Conservation (phyloP, 2,329 filamentous ascomycete species). For the Chaetoscypha palmicola region DNA sequence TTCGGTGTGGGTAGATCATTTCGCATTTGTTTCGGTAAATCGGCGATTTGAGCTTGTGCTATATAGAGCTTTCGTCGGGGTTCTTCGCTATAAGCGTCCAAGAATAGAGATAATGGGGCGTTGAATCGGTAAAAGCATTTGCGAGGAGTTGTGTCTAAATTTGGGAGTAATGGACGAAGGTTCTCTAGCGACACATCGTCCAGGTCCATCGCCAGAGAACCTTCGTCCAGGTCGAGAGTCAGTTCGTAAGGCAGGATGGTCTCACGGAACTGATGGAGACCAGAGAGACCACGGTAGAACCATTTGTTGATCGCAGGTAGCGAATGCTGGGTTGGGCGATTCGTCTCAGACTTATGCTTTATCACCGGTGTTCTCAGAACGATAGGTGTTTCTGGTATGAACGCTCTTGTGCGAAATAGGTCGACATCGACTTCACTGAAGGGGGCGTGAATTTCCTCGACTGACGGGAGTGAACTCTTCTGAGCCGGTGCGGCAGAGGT, state of each 20-base stretch:
- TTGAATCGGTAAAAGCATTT: conserved; percentile 40
- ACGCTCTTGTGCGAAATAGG: conserved; percentile 46
- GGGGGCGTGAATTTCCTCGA: too few species aligned
- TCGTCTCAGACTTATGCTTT: too few species aligned
- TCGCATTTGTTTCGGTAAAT: conserved; percentile 57
- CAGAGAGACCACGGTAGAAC: conserved; percentile 41
- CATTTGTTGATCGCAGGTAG: conserved; percentile 52
- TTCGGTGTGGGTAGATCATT: conserved; percentile 62
- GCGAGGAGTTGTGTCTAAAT: conserved; percentile 6
- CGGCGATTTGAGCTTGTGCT: conserved; percentile 67
- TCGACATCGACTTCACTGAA: conserved; percentile 35
- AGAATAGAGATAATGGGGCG: conserved; percentile 32
- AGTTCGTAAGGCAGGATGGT: conserved; percentile 54
- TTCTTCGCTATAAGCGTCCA: conserved; percentile 11
- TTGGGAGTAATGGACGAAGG: neutral
- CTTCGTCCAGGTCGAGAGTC: conserved; percentile 23
- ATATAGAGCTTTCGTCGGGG: conserved; percentile 58
- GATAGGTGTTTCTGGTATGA: conserved; percentile 44
- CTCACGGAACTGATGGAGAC: conserved; percentile 34
- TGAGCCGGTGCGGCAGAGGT: too few species aligned
- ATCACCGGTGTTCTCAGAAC: conserved; percentile 39
- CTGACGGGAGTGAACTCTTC: too few species aligned
- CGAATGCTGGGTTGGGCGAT: neutral
- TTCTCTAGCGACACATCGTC: neutral
- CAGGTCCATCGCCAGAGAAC: neutral